Conservation (phyloP, 345 rosid species). For the Hibiscus syriacus region DNA sequence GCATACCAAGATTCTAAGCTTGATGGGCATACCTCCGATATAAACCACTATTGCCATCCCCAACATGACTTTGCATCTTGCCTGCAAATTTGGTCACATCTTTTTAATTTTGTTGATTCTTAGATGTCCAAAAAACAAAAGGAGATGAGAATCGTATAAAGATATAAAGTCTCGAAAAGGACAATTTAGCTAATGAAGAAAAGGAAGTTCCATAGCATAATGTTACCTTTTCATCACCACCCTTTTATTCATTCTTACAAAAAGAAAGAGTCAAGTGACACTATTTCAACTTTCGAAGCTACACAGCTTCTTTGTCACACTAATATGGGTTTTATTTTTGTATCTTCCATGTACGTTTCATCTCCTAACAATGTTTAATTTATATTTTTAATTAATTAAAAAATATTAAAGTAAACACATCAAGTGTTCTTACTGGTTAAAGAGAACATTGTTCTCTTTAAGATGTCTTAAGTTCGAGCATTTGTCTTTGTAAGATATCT, state of each 20-base stretch:
- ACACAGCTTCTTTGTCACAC: not conserved
- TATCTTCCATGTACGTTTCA: no score
- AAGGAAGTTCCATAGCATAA: not conserved
- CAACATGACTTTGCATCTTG: conserved; percentile 1
- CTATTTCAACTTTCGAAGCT: not conserved
- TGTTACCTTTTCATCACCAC: not conserved
- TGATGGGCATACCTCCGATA: not conserved
- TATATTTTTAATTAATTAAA: no score
- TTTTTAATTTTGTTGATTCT: not conserved
- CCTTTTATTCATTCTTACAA: conserved; percentile 3
- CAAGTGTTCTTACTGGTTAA: no score
- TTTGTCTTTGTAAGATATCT: no score
- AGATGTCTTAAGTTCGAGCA: no score
- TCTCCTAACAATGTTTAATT: no score
- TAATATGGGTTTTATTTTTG: no score
- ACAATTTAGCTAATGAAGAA: not conserved
- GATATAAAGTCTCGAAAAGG: not conserved
- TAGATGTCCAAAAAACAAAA: not conserved
- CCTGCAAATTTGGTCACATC: conserved; percentile 7
- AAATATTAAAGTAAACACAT: no score
- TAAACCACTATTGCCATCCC: not conserved
- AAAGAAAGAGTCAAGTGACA: conserved; percentile 4
- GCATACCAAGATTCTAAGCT: not conserved
- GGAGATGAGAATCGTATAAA: conserved; percentile 10
- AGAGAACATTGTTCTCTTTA: no score